Base-by-base conservation (phyloP, 257 asterid genomes). In the Dorcoceras hygrometricum region DNA sequence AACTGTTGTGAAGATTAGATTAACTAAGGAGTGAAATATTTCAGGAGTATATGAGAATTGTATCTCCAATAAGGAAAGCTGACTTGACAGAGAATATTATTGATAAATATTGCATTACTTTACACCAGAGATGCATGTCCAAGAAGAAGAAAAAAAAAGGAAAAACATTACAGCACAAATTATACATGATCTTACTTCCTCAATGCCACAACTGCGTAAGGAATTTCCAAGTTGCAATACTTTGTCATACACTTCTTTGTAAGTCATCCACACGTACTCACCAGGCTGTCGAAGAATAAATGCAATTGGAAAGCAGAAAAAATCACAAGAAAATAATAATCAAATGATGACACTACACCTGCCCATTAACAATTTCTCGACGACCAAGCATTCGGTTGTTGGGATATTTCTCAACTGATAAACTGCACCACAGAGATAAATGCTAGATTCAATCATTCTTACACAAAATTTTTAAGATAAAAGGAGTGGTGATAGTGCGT, bases 361-460 rank as follows among this genome's bases (percentile, higher is more conserved):
- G 80, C 74, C 97, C 99, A 76, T 84, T 16, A 36, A 81, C 82
- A 59, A 83, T 59, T 70, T 90, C 91, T 63, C 95, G 90, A 57
- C 77, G 84, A 28, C 99, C 97, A 78, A 93, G 99, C 99, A 93
- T 93, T 56, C 26, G 79, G 73, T 88, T 93, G 51, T 88, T 70
- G 59, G 99, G 97, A 79, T 82, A 81, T 69, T 84, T 90, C 63
- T 93, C 89, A 50, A 88, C 97, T 8, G 99, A 82, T 82, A 86
- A 36, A 64, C 99, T 93, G 90, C 31, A 56, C 68, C 62, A 79
- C 10, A 68, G 39, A 76, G 10, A 57, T 69, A 67, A 34, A 29
- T 16, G 34, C 59, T 71, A 63, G 51, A 54, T 8, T 56, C 63
- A 66, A 26, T 3, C 18, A 62, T 36, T 48, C 63, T 5, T 23